Conservation (phyloP, 75 land plant genomes). For the Gnetum montanum region DNA sequence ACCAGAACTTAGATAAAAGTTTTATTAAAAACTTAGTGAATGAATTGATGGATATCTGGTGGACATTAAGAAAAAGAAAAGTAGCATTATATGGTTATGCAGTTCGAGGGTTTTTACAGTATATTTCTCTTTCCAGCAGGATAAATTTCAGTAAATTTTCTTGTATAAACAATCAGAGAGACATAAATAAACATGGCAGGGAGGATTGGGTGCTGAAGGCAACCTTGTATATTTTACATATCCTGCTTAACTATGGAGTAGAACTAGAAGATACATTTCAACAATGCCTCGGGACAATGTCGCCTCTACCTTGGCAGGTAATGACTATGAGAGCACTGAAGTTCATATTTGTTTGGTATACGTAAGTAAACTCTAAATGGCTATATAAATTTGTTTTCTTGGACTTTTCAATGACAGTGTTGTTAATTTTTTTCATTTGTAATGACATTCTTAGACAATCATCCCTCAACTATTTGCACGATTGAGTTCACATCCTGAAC, state of each 20-base stretch:
- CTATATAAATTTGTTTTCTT: too few species aligned
- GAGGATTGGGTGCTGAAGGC: conserved; percentile 57
- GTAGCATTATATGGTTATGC: conserved; percentile 73
- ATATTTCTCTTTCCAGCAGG: conserved; percentile 52
- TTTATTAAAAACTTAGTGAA: conserved; percentile 17
- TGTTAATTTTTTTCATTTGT: conserved; percentile 5
- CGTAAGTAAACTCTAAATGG: background rate
- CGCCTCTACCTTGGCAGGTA: conserved; percentile 93
- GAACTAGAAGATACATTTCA: conserved; percentile 75
- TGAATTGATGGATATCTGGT: conserved; percentile 74
- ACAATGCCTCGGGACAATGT: conserved; percentile 53
- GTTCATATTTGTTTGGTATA: too few species aligned
- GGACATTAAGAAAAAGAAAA: conserved; percentile 67
- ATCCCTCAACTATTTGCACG: conserved; percentile 94
- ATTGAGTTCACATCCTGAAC: conserved; percentile 83
- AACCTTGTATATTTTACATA: conserved; percentile 65
- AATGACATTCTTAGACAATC: conserved; percentile 48
- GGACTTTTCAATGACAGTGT: too few species aligned
- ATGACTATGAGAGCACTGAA: too few species aligned
- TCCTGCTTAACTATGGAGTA: conserved; percentile 83
- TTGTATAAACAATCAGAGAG: conserved; percentile 4
- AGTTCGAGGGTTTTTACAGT: conserved; percentile 76
- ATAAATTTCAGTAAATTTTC: conserved; percentile 7
- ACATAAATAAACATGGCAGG: conserved; percentile 21
- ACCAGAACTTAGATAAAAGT: conserved; percentile 16